Evolutionary conservation across 1,284 basidiomycete genomes (phyloP), one percentile per base, ranked within the genome.

Genomic region (Marasmius oreades): DNA sequence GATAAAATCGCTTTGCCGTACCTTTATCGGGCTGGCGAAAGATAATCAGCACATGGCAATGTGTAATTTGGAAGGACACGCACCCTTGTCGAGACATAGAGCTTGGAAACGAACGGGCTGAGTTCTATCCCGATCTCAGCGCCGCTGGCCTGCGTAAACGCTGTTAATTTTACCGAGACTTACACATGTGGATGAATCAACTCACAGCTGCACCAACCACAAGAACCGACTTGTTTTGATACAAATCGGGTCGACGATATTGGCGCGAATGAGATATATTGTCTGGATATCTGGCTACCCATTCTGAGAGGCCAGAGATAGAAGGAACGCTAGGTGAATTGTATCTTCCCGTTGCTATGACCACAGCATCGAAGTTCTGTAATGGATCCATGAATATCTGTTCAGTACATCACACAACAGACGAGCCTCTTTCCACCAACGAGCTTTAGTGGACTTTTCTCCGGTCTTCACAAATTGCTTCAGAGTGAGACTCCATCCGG

Each of bases 81-180:
- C 58, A 71, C 73, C 58, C 68, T 63, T 52, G 68, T 64, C 52
- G 67, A 77, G 43, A 73, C 69, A 59, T 73, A 74, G 22, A 77
- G 64, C 51, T 67, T 68, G 20, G 64, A 63, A 1, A 69, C 73
- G 44, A 69, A 61, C 3, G 56, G 58, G 33, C 66, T 70, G 11
- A 73, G 59, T 43, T 78, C 76, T 28, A 70, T 61, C 1, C 72
- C 68, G 46, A 79, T 78, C 52, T 78, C 77, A 18, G 70, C 67
- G 16, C 74, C 78, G 51, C 74, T 76, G 0, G 74, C 74, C 64
- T 74, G 57, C 10, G 26, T 34, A 47, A 26, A 48, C 7, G 31
- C 10, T 18, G n/a, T 37, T 2, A 55, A 28, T n/a, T 24, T 11
- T 14, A 5, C n/a, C 33, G 7, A 23, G 11, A 20, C n/a, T 26